Base-by-base conservation (phyloP, 129 eudicot species). In the Flaveria sonorensis region DNA sequence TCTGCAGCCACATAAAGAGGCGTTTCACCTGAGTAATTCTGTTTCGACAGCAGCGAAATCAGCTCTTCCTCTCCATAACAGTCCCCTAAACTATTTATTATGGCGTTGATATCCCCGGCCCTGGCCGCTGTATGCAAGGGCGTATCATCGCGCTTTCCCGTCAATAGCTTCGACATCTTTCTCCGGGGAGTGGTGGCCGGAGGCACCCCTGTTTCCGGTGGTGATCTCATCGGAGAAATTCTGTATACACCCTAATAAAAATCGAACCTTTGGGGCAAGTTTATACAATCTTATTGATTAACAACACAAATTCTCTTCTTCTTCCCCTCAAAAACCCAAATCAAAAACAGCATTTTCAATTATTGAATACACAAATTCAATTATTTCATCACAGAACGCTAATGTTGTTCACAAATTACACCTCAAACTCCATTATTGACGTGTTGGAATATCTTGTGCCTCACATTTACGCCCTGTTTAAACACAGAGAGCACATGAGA, bases 1-100 rank as follows among this genome's bases (percentile, higher is more conserved):
- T 95, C 99, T 1, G 93, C 88, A 7, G 96, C 99, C 26, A 92
- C 96, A 64, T 87, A 95, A 42, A 95, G 81, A 7, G 94, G 85
- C 30, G 97, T 85, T 76, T 95, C 99, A 2, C 95, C 97, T 7
- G 90, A 84, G 30, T 88, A 83, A 76, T 95, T 95, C 68, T 81
- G 90, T 46, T 85, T 91, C 0, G 83, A 77, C 73, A 95, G 76
- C 71, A 89, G 19, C 42, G 83, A 89, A 23, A 70, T 40, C 81
- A 86, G 43, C 61, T 89, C 88, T 18, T 86, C 93, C 55, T 89
- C 95, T 1, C 63, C 73, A 9, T 76, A 68, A 42, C 77, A 82
- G 40, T 73, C 66, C 10, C 88, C 76, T 45, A 80, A 74, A 23
- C 86, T 88, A 48, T 91, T 82, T 72, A 78, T 81, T 20, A 92